Evolutionary conservation across 257 asterid genomes (phyloP).

Genomic region (Solanum phureja): DNA sequence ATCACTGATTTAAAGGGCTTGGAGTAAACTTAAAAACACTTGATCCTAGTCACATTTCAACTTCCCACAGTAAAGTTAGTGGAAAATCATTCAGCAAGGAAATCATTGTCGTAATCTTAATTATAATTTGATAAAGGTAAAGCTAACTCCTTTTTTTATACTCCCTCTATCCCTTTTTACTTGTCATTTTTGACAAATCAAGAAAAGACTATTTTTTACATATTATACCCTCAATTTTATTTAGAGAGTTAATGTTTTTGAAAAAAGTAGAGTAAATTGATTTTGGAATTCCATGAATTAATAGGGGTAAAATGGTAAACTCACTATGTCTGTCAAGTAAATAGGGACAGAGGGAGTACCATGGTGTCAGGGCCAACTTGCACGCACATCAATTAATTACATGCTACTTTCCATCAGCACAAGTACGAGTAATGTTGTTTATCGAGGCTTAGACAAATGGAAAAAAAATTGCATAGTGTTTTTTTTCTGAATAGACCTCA

Average conservation of each 20-base stretch:
- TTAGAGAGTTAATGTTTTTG: too few species aligned
- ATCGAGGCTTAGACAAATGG: neutral
- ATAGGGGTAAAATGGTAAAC: too few species aligned
- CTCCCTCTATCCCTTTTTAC: neutral
- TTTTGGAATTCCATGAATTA: too few species aligned
- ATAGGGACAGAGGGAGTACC: too few species aligned
- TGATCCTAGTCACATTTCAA: neutral
- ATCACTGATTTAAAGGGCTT: neutral
- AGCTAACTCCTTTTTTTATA: neutral
- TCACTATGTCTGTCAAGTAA: too few species aligned
- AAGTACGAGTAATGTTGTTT: neutral
- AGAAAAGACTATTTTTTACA: too few species aligned
- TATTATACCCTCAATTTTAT: too few species aligned
- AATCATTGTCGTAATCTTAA: neutral
- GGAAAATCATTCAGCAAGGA: neutral
- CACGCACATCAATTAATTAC: neutral
- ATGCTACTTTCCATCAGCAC: neutral
- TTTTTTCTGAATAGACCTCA: neutral
- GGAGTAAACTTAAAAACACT: neutral
- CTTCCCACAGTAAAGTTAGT: neutral
- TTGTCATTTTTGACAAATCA: too few species aligned
- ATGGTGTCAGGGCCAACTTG: neutral
- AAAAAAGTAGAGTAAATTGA: too few species aligned
- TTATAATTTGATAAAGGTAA: neutral
- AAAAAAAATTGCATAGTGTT: neutral